These are phyloP conservation scores for Pelargonium fulgidum DNA, from an alignment of 441 rosid genomes.

Conservation along the genomic window DNA sequence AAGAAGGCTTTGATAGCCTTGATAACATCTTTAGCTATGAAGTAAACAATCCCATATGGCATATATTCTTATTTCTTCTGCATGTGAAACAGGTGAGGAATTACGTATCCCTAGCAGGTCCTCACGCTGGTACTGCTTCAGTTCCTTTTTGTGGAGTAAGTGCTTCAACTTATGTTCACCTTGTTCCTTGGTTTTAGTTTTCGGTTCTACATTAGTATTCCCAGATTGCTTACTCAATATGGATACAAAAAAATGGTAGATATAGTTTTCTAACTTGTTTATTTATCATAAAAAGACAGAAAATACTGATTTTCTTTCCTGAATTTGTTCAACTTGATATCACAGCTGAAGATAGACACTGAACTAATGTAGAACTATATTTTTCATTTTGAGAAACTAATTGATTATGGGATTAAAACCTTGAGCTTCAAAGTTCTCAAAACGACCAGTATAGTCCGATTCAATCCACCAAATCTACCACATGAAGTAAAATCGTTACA, in stretches of 20 bases:
- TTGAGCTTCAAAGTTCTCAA: too few relatives aligned
- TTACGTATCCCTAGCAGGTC: slow-evolving; percentile 75
- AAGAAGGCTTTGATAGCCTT: background rate
- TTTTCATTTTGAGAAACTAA: too few relatives aligned
- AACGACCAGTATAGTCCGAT: too few relatives aligned
- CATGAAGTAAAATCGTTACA: too few relatives aligned
- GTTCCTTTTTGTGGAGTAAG: slow-evolving; percentile 81
- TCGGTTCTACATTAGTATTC: background rate
- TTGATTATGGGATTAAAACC: too few relatives aligned
- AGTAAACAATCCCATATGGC: background rate
- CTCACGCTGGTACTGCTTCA: slow-evolving; percentile 91
- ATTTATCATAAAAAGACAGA: background rate
- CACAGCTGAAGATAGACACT: too few relatives aligned
- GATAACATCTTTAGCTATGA: background rate
- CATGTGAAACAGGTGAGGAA: slow-evolving; percentile 50
- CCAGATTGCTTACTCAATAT: background rate
- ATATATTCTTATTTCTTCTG: slow-evolving; percentile 1
- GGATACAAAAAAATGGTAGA: background rate
- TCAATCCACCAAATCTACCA: too few relatives aligned
- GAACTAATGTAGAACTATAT: too few relatives aligned
- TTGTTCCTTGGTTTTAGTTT: background rate
- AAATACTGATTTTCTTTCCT: background rate
- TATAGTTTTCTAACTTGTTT: background rate
- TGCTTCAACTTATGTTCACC: background rate
- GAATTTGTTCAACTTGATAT: background rate